Evolutionary conservation across 768 basidiomycete genomes (phyloP), one percentile per base, ranked within the genome.

Genomic region (Lentinula aciculospora): DNA sequence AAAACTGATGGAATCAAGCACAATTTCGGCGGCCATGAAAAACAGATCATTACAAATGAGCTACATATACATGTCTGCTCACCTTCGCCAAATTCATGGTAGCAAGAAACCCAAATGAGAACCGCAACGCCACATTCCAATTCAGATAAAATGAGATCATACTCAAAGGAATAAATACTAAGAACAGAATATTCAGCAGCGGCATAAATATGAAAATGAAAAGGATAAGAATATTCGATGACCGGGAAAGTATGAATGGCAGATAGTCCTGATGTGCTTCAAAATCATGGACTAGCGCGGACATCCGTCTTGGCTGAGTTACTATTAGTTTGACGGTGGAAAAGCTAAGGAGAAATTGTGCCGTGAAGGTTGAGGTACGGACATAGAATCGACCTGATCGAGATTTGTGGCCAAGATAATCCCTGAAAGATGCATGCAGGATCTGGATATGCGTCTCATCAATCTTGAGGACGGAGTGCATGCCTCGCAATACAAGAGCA

Each of bases 1-100:
- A 81, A 50, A 92, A 75, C 83, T 90, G n/a, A n/a, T n/a, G n/a
- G n/a, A n/a, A n/a, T n/a, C n/a, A n/a, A n/a, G n/a, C n/a, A n/a
- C n/a, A n/a, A n/a, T n/a, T n/a, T n/a, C n/a, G n/a, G n/a, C n/a
- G n/a, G n/a, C n/a, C n/a, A n/a, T n/a, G n/a, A n/a, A n/a, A n/a
- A n/a, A n/a, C n/a, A n/a, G n/a, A n/a, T n/a, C n/a, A n/a, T n/a
- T n/a, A n/a, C n/a, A n/a, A n/a, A n/a, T n/a, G n/a, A n/a, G n/a
- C n/a, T n/a, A n/a, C n/a, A n/a, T n/a, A n/a, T 5, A 45, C 8
- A 47, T 17, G 23, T 13, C 1, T 12, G 61, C 75, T 56, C 62
- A 90, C 92, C 77, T 88, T 89, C 23, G 93, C 94, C 25, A 96
- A 79, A 27, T 94, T 94, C 54, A 94, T 75, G 63, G 94, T 92